Conservation (phyloP, 495 filamentous ascomycete genomes). For the Penicillium verhagenii region DNA sequence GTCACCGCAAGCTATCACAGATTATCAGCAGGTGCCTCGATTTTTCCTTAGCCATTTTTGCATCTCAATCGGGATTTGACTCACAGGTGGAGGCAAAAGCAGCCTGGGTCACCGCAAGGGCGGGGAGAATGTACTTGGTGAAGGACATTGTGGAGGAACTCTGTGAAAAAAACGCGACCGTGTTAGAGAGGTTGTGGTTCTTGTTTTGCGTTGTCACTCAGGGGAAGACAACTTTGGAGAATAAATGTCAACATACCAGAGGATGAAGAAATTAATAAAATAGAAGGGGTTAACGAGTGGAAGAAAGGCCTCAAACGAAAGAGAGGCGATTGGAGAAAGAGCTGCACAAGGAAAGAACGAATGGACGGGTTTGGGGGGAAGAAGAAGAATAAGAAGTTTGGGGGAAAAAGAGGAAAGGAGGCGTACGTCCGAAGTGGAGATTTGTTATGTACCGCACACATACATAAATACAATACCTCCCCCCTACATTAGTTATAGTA, state of each 20-base stretch:
- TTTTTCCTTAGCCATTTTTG: no score
- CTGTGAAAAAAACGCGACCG: conserved; percentile 10
- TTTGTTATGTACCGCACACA: conserved; percentile 10
- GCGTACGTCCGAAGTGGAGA: conserved; percentile 28
- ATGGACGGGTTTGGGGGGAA: conserved; percentile 41
- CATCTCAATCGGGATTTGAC: conserved; percentile 6
- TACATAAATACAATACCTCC: conserved; percentile 8
- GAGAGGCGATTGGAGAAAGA: conserved; percentile 22
- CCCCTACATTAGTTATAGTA: background rate
- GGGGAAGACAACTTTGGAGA: background rate
- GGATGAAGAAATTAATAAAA: conserved; percentile 12
- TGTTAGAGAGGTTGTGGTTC: conserved; percentile 7
- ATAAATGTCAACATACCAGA: conserved; percentile 11
- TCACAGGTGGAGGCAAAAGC: conserved; percentile 56
- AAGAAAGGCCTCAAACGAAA: conserved; percentile 29
- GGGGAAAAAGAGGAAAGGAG: conserved; percentile 36
- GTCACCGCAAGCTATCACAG: conserved; percentile 20
- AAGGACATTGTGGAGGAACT: conserved; percentile 59
- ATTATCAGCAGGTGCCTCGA: background rate
- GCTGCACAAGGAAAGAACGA: conserved; percentile 49
- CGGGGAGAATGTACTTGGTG: conserved; percentile 71
- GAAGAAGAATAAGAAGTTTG: conserved; percentile 35
- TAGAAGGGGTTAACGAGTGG: conserved; percentile 29
- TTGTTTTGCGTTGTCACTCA: background rate
- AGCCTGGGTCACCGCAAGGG: conserved; percentile 63